Evolutionary conservation across 179 eudicot species (phyloP), one percentile per base, ranked within the genome.

Genomic region (Kewa caespitosa): DNA sequence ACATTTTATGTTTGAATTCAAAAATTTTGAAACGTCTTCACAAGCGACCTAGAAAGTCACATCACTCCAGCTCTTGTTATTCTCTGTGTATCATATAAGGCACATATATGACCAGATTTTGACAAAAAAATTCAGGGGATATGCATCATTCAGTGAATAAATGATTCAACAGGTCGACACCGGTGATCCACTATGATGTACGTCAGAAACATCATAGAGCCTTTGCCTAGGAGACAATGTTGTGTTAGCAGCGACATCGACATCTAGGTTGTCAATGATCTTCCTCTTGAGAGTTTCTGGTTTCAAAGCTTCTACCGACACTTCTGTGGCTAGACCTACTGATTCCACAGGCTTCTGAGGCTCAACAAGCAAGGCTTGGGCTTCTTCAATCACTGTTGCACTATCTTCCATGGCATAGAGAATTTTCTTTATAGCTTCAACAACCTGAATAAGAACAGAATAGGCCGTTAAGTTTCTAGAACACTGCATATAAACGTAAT

Each of bases 321-420:
- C 86, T 72, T 86, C 92, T 10, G 79, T 27, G 41, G 75, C 80
- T 30, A 86, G 79, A 62, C 78, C 74, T 69, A 70, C n/a, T 46
- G 74, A 62, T 54, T 57, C 84, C 27, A 38, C 77, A 46, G 80
- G 76, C 66, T 76, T 78, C 80, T 83, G 85, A 13, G 82, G 79
- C 74, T 87, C 75, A 43, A 86, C 70, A 75, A 92, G 77, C 83
- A 90, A 75, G 27, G 95, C 92, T 83, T 86, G 91, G 72, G 93
- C 95, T 84, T 93, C 97, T 46, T 78, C 91, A 54, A 93, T 84
- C 57, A 86, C 90, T 14, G 90, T 80, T 68, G 87, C 81, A 83
- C 84, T 91, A 76, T 90, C 93, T 33, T 91, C 97, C 60, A 82
- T 78, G 67, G 95, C 93, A 70, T 93, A 93, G 17, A 93, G 77